These are phyloP conservation scores for Fusarium equiseti DNA, from an alignment of 2,329 filamentous ascomycete species.

Conservation along the genomic window DNA sequence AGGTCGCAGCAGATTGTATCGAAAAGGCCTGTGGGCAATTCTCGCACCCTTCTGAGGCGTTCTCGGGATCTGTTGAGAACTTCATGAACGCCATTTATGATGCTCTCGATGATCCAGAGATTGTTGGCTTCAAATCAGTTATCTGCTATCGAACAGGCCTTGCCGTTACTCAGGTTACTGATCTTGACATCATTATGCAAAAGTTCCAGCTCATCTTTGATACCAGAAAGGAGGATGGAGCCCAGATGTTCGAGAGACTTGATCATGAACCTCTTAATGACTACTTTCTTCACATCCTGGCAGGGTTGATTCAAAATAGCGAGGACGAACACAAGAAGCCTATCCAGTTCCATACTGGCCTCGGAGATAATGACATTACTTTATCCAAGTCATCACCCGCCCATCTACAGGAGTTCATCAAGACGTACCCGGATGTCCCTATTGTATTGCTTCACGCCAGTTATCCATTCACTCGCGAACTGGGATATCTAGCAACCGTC, in stretches of 20 bases:
- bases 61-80: conserved; percentile 51
- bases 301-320: conserved; percentile 66
- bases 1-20: conserved; percentile 73
- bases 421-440: conserved; percentile 74
- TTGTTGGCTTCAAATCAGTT: conserved; percentile 85
- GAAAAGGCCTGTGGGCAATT: conserved; percentile 57
- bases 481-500: conserved; percentile 80
- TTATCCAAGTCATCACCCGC: conserved; percentile 78
- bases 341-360: conserved; percentile 85
- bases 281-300: conserved; percentile 73
- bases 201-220: conserved; percentile 56
- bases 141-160: conserved; percentile 85
- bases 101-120: conserved; percentile 72
- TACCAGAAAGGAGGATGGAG: conserved; percentile 16
- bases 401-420: conserved; percentile 79
- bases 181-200: conserved; percentile 56
- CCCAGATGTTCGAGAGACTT: conserved; percentile 63
- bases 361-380: conserved; percentile 83
- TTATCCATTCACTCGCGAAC: conserved; percentile 84
- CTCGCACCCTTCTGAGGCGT: conserved; percentile 44
- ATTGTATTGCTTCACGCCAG: conserved; percentile 84
- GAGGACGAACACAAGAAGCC: conserved; percentile 70
- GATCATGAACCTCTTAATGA: conserved; percentile 76
- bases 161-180: conserved; percentile 63
- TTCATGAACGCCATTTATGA: conserved; percentile 62